Percentiles rank a stretch among this genome's conserved stretches.
These are phyloP conservation scores for Hortiboletus campestris DNA, from an alignment of 768 basidiomycete species.

Conservation along the genomic window DNA sequence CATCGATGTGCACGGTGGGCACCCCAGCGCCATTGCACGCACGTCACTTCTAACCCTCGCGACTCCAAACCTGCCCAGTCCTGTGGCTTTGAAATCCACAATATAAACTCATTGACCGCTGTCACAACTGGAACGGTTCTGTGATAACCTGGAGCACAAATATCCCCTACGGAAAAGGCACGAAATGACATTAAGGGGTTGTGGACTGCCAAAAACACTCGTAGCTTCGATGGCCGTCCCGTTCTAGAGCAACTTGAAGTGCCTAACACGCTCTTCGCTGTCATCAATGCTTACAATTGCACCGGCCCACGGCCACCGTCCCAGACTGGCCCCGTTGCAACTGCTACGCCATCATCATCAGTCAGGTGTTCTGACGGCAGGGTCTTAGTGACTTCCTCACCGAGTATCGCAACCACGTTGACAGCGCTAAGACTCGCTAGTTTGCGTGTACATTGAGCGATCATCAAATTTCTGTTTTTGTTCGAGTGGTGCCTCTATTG, in stretches of 20 bases:
- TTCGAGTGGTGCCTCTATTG: neutral
- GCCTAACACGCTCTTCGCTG: slow-evolving; percentile 10
- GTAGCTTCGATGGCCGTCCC: slow-evolving; percentile 58
- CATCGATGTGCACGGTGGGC: slow-evolving; percentile 52
- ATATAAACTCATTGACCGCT: slow-evolving; percentile 55
- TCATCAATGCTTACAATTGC: slow-evolving; percentile 24
- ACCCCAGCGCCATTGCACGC: neutral
- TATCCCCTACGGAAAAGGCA: slow-evolving; percentile 22
- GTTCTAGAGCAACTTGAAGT: slow-evolving; percentile 42
- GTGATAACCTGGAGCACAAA: slow-evolving; percentile 41
- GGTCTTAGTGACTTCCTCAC: slow-evolving; percentile 28
- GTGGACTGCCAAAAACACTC: slow-evolving; percentile 50
- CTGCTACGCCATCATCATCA: neutral
- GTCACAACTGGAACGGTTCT: slow-evolving; percentile 51
- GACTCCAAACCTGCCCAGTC: slow-evolving; percentile 41
- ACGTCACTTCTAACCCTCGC: neutral
- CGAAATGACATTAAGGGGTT: slow-evolving; percentile 51
- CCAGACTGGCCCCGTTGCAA: neutral
- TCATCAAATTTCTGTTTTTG: neutral
- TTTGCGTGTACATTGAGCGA: slow-evolving; percentile 4
- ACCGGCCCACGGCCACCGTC: slow-evolving; percentile 5
- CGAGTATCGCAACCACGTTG: slow-evolving; percentile 26
- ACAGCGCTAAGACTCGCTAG: slow-evolving; percentile 7
- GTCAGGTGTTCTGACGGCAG: neutral
- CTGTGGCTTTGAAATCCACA: slow-evolving; percentile 63